These are phyloP conservation scores for Leptosphaerulina australis DNA, from an alignment of 2,329 filamentous ascomycete species.

Conservation along the genomic window DNA sequence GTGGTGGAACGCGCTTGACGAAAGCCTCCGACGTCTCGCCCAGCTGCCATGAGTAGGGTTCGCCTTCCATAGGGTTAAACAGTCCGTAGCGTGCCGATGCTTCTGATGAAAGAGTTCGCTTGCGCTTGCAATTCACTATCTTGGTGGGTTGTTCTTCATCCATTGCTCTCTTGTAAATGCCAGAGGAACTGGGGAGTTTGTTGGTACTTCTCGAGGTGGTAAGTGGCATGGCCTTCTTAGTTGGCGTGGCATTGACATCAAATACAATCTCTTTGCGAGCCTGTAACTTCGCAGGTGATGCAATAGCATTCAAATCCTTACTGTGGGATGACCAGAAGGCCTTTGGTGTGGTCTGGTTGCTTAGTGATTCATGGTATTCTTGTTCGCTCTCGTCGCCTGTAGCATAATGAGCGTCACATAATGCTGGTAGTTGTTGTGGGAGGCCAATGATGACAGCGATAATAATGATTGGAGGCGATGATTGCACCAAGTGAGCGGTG, in stretches of 20 bases:
- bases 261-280: neutral
- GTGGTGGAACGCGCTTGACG: constrained; percentile 70
- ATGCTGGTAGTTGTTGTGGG: neutral
- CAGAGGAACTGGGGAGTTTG: constrained; percentile 9
- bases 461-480: neutral
- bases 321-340: constrained; percentile 29
- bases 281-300: constrained; percentile 16
- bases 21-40: constrained; percentile 70
- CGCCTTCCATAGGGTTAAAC: constrained; percentile 64
- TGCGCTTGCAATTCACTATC: constrained; percentile 19
- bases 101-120: constrained; percentile 17
- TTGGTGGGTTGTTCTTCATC: constrained; percentile 21
- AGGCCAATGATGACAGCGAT: neutral
- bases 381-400: constrained; percentile 40
- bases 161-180: constrained; percentile 20
- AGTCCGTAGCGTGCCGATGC: constrained; percentile 19
- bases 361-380: constrained; percentile 26
- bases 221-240: constrained; percentile 12
- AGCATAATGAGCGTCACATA: constrained; percentile 9
- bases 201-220: constrained; percentile 4
- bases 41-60: constrained; percentile 64
- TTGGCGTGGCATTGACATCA: constrained; percentile 10
- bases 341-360: constrained; percentile 22
- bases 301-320: constrained; percentile 34
- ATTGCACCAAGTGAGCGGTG: neutral